A percentile compares a stretch with the other conserved stretches of the same genome.
These are phyloP conservation scores for Candida orba DNA, from an alignment of 805 yeast species.

Conservation along the genomic window DNA sequence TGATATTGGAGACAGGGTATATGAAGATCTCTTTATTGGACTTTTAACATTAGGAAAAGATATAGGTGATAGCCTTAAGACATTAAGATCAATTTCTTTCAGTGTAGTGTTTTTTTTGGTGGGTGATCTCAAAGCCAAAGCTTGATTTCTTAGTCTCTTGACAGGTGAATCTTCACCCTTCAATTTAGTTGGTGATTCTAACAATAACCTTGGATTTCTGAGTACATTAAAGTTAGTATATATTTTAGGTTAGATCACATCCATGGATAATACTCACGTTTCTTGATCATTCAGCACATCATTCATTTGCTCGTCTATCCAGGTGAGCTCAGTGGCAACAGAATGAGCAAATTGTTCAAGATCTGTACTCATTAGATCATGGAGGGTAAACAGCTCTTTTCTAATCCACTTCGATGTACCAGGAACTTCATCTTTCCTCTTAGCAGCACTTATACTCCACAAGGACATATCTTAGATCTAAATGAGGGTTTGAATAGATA, in stretches of 20 bases:
- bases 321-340: slow-evolving; percentile 32
- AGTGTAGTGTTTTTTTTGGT: not conserved
- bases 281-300: slow-evolving; percentile 24
- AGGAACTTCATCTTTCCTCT: slow-evolving; percentile 28
- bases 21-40: not conserved
- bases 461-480: slow-evolving; percentile 16
- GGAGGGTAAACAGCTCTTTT: slow-evolving; percentile 34
- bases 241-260: not conserved
- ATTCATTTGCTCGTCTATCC: slow-evolving; percentile 36
- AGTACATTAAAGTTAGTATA: slow-evolving; percentile 9
- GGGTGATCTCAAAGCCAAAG: slow-evolving; percentile 15
- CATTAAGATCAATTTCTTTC: slow-evolving; percentile 14
- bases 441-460: slow-evolving; percentile 25
- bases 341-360: slow-evolving; percentile 34
- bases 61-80: slow-evolving; percentile 18
- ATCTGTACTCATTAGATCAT: slow-evolving; percentile 30
- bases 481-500: too few species aligned
- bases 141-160: slow-evolving; percentile 18
- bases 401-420: slow-evolving; percentile 49
- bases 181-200: slow-evolving; percentile 23
- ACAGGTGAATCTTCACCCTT: slow-evolving; percentile 23
- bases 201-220: slow-evolving; percentile 20
- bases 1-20: too few species aligned
- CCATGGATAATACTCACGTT: slow-evolving; percentile 14
- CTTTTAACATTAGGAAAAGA: slow-evolving; percentile 8